Conservation (phyloP, 345 rosid genomes). For the Microthlaspi erraticum region DNA sequence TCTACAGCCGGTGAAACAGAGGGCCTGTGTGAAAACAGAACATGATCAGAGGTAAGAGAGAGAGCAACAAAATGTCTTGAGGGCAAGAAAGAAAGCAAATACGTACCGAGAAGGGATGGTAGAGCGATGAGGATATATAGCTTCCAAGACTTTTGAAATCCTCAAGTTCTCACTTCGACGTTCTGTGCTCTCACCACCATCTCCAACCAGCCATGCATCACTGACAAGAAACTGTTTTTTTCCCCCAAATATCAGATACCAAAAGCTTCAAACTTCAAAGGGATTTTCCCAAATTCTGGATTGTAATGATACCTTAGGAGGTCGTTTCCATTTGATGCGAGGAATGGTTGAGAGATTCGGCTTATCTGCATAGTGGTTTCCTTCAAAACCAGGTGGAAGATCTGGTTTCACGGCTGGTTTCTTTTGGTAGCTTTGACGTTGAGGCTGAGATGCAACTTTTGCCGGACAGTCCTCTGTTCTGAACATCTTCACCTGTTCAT, state of each 20-base stretch:
- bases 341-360: constrained; percentile 43
- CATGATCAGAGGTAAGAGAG: neutral
- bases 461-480: constrained; percentile 56
- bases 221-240: constrained; percentile 51
- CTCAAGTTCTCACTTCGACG: constrained; percentile 49
- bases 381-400: constrained; percentile 61
- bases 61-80: neutral
- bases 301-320: constrained; percentile 50
- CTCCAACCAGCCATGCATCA: constrained; percentile 50
- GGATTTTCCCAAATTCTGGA: neutral
- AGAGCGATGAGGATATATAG: constrained; percentile 54
- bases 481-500: constrained; percentile 58
- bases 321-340: constrained; percentile 52
- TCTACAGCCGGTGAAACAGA: constrained; percentile 47
- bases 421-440: constrained; percentile 30
- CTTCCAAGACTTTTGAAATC: constrained; percentile 55
- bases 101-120: constrained; percentile 57
- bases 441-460: constrained; percentile 49
- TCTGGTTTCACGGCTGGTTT: constrained; percentile 29
- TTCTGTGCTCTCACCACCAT: constrained; percentile 68
- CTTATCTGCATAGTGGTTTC: constrained; percentile 17
- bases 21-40: constrained; percentile 49
- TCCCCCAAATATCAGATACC: neutral
- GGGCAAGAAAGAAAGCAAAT: constrained; percentile 1
- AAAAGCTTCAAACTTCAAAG: neutral